Percentiles rank a stretch among this genome's conserved stretches.
phyloP scores from a whole-genome alignment of 169 alveolate species.

The Eimeria falciformis region DNA sequence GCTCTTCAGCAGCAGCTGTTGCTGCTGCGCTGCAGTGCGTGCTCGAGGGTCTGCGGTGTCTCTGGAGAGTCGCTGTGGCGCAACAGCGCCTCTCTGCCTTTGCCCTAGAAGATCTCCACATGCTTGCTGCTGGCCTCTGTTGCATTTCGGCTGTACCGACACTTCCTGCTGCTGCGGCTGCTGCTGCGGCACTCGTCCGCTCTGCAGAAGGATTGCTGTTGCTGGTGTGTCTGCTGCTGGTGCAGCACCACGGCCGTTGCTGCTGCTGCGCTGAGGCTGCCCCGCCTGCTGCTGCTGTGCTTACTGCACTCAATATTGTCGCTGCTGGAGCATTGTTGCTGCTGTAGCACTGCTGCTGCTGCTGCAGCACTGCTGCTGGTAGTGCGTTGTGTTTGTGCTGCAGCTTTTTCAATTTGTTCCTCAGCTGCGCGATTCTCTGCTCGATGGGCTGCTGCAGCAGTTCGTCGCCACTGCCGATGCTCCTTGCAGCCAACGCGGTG shows the following conservation, averaged over 20 bases:
- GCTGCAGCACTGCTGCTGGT: neutral
- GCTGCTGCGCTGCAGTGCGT: constrained; percentile 65
- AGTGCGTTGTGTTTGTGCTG: neutral
- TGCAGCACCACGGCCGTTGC: neutral
- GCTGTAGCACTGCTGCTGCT: constrained; percentile 7
- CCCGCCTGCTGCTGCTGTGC: neutral
- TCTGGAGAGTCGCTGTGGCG: constrained; percentile 62
- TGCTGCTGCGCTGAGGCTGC: neutral
- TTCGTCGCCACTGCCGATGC: constrained; percentile 39
- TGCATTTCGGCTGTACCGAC: constrained; percentile 52
- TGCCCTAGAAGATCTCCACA: constrained; percentile 29
- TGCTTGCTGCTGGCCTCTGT: constrained; percentile 60
- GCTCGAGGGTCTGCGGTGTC: constrained; percentile 62
- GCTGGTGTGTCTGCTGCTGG: constrained; percentile 32
- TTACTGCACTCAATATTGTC: neutral
- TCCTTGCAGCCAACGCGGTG: neutral
- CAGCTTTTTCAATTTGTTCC: constrained; percentile 67
- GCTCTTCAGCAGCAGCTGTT: constrained; percentile 57
- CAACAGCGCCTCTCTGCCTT: constrained; percentile 14
- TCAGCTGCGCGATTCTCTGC: constrained; percentile 52
- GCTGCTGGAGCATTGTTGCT: neutral
- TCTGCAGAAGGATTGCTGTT: constrained; percentile 63
- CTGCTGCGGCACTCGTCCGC: constrained; percentile 51
- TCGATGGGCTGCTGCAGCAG: constrained; percentile 61
- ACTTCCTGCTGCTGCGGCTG: constrained; percentile 1